Evolutionary conservation across 2,329 filamentous ascomycete genomes (phyloP), one percentile per base, ranked within the genome.

Genomic region (Xylaria sp.): DNA sequence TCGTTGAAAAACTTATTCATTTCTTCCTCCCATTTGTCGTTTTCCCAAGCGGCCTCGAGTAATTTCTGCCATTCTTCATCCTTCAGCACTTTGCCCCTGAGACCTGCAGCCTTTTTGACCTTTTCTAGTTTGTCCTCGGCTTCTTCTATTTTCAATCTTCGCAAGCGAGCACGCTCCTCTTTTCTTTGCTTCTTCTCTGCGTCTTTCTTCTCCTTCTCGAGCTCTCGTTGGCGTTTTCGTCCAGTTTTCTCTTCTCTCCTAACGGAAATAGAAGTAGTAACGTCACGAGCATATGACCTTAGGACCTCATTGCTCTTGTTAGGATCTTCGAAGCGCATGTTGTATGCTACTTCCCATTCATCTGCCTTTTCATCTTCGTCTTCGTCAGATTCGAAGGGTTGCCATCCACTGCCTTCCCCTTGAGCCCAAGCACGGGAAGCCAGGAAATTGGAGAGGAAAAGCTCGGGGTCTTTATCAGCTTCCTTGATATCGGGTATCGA

Each of bases 391-490:
- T 97, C 93, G 64, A 99, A 92, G 0, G 94, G 92, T 73, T 94
- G 85, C 80, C 92, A 94, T 47, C 86, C 86, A 25, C 87, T 84
- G 47, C 84, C 85, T 59, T 87, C 88, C 10, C 87, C 86, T 0
- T 92, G 88, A 6, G 95, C 87, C 96, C 96, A 99, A 17, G 94
- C 95, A 66, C 94, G 89, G 7, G 94, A 87, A n/a, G 91, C 87
- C 87, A 99, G 88, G 81, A 97, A 99, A 79, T 97, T 97, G 61
- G 93, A 95, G n/a, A 99, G 83, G 78, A 93, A 99, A 0, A 87
- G 91, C 76, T 98, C 95, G 0, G 95, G 96, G 76, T 99, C 90
- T 78, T 93, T 92, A 74, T 97, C 92, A 42, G 96, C 94, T 65
- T 87, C 86, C 54, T 88, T 84, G 49, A 97, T 83, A 73, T 96